Percentiles rank a stretch among this genome's conserved stretches.
These are phyloP conservation scores for Rubus idaeus DNA, from an alignment of 306 rosid species.

Conservation along the genomic window DNA sequence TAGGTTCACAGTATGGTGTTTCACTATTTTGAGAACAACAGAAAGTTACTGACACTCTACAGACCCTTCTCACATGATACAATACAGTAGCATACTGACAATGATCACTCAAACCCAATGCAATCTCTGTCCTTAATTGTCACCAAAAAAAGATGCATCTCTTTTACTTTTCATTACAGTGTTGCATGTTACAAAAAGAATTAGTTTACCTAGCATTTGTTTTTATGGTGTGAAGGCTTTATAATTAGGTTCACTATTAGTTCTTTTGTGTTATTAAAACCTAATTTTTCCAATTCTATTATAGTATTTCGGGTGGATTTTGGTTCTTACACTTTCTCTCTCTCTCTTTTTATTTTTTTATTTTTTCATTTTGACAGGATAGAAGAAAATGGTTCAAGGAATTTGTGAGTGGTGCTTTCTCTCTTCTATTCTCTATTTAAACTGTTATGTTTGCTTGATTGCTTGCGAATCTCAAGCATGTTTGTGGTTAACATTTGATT, in stretches of 20 bases:
- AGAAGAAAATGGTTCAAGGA: conserved; percentile 73
- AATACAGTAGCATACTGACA: not conserved
- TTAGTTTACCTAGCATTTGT: not conserved
- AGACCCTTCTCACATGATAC: not conserved
- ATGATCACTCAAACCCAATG: not conserved
- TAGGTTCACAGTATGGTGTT: not conserved
- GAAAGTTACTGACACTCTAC: not conserved
- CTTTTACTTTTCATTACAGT: not conserved
- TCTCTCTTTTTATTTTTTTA: conserved; percentile 14
- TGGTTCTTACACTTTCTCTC: conserved; percentile 39
- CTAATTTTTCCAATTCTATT: not conserved
- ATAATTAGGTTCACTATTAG: not conserved
- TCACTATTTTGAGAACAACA: not conserved
- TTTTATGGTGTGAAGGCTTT: not conserved
- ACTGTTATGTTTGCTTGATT: conserved; percentile 8
- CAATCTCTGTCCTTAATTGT: not conserved
- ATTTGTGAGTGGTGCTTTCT: conserved; percentile 61
- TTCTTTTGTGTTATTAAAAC: not conserved
- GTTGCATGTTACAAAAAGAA: not conserved
- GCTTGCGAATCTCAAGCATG: not conserved
- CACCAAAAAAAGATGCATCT: not conserved
- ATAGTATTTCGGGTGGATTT: not conserved
- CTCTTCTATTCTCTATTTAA: conserved; percentile 11
- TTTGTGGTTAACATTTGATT: conserved; percentile 7
- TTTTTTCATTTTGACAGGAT: conserved; percentile 57